Evolutionary conservation across 306 rosid genomes (phyloP), one percentile per base, ranked within the genome.

Genomic region (Medicago truncatula): DNA sequence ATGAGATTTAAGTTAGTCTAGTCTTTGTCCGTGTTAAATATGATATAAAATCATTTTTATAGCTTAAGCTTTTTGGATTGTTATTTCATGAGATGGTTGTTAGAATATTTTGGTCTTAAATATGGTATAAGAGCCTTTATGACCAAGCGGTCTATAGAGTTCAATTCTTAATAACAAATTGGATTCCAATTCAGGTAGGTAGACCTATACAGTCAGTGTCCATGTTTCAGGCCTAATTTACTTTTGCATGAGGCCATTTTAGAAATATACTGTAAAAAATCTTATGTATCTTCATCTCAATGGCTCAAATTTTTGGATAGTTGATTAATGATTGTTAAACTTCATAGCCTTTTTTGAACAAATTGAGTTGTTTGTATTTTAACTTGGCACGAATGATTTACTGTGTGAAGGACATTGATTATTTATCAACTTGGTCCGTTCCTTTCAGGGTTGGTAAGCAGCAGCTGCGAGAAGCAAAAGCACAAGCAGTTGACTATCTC

Each of bases 391-490:
- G 14, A 59, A 34, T 57, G 41, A 20, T 57, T 58, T 18, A 8
- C 38, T 8, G 16, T 25, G 9, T 57, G 9, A 21, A 56, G 46
- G 46, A 63, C 65, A 38, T 74, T 23, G 46, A 53, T 76, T 50
- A 69, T 60, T 80, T 23, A 63, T 39, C 76, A 70, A 62, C 20
- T 50, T 15, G 77, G 71, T 68, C 60, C 72, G 39, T 83, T 81
- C 17, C 20, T 66, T 83, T 72, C 87, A 92, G 97, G 87, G 76
- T 89, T 69, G 65, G 86, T 78, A 92, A 92, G 90, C 97, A 92
- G 80, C 81, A 88, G 34, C 71, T 92, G n/a, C 81, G 97, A 77
- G 97, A 92, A 75, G 91, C 89, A 52, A 81, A 68, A 84, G 54
- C 81, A 47, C 86, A 83, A 75, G 89, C 87, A 18, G 85, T 88